Evolutionary conservation across 108 stramenopile genomes (phyloP).

Genomic region (Nitzschia sp.): DNA sequence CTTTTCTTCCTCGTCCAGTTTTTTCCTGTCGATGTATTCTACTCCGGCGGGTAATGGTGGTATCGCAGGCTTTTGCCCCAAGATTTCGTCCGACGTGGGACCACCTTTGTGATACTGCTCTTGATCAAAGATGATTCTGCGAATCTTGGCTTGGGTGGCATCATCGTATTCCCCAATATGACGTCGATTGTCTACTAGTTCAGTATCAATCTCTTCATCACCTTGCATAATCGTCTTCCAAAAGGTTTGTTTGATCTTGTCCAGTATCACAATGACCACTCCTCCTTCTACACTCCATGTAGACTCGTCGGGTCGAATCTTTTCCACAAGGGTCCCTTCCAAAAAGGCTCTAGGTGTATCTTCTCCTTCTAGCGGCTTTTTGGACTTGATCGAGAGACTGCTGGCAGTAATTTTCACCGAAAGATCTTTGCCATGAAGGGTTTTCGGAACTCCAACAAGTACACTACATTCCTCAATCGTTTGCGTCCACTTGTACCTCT

Average conservation of each 20-base stretch:
- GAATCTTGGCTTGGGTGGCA: constrained; percentile 73
- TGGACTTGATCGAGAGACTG: constrained; percentile 53
- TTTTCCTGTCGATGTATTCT: constrained; percentile 71
- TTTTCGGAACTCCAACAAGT: constrained; percentile 58
- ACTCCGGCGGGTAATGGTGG: constrained; percentile 69
- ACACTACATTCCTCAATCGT: constrained; percentile 82
- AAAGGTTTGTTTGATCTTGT: constrained; percentile 73
- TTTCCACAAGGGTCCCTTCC: constrained; percentile 57
- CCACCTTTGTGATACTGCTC: constrained; percentile 63
- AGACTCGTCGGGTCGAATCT: constrained; percentile 64
- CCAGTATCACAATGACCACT: constrained; percentile 54
- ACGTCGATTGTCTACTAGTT: constrained; percentile 73
- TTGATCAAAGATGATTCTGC: constrained; percentile 84
- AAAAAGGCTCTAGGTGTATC: constrained; percentile 28
- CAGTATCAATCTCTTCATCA: constrained; percentile 73
- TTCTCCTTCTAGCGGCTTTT: constrained; percentile 26
- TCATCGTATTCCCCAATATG: constrained; percentile 79
- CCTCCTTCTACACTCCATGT: constrained; percentile 81
- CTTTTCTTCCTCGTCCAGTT: constrained; percentile 40
- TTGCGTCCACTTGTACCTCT: constrained; percentile 87
- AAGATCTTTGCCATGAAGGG: constrained; percentile 66
- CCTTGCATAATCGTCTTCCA: constrained; percentile 74
- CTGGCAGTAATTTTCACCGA: constrained; percentile 56
- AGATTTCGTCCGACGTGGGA: constrained; percentile 58
- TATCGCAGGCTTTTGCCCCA: constrained; percentile 32